Evolutionary conservation across 2,329 filamentous ascomycete genomes (phyloP), one percentile per base, ranked within the genome.

Genomic region (Pseudopithomyces chartarum): DNA sequence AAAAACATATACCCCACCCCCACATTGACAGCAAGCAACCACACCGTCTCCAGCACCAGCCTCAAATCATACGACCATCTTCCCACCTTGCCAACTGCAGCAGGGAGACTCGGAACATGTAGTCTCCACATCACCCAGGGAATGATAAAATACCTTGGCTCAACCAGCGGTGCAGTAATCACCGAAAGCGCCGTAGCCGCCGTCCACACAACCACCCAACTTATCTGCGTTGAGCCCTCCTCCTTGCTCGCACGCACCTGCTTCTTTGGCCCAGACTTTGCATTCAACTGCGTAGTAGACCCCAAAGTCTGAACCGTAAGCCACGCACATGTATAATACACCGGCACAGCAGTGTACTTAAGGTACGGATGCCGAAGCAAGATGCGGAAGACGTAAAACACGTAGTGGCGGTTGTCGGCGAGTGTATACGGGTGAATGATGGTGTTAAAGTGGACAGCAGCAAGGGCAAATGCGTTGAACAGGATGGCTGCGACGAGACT

Each of bases 361-460:
- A 91, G 76, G 17, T 80, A 76, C 1, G 81, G 79, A 40, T 90
- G 85, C 6, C 82, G 83, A 2, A 90, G 84, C 36, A 98, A 88
- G 6, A 90, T 88, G 1, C 92, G 88, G 80, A 99, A 99, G 58
- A 96, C 81, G 78, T 99, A 99, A 76, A 99, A 99, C 74, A 96
- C 89, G 79, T 97, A 99, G 75, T 99, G 95, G 2, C 95, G 84
- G 75, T 99, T 99, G 76, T 99, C 95, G 33, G 95, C 95, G 0
- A 98, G 84, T 0, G 93, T 97, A 73, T 98, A 99, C 0, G 95
- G 94, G 70, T 99, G 95, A 42, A 98, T 85, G 60, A 97, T 89
- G 33, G 95, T 99, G 81, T 97, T 98, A 82, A 85, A 89, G 60
- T 86, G 85, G 22, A 97, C 87, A 2, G 82, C 76, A 6, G 73